Percentiles rank a stretch among this genome's conserved stretches.
These are phyloP conservation scores for Leucocoprinus gongylophorus DNA, from an alignment of 1,284 basidiomycete genomes.

Conservation along the genomic window DNA sequence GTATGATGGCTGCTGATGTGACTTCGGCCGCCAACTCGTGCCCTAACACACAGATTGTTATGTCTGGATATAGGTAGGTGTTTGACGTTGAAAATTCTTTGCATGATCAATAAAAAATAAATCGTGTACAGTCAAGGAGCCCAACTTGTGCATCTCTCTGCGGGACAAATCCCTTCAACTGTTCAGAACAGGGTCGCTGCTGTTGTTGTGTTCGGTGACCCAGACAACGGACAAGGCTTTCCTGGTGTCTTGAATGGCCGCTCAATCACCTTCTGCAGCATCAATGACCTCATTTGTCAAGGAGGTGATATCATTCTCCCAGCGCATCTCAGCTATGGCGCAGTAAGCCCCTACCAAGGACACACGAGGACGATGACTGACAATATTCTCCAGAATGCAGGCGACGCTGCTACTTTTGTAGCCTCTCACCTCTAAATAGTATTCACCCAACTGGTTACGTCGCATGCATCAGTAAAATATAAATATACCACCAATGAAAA, in stretches of 20 bases:
- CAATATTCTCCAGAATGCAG: not conserved
- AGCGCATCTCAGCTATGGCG: conserved; percentile 27
- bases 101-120: not conserved
- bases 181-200: conserved; percentile 27
- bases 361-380: not conserved
- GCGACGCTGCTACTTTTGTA: conserved; percentile 5
- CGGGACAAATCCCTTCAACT: conserved; percentile 23
- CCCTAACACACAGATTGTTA: conserved; percentile 30
- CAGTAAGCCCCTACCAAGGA: conserved; percentile 17
- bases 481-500: too few relatives aligned
- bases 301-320: conserved; percentile 24
- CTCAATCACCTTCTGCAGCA: conserved; percentile 27
- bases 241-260: conserved; percentile 24
- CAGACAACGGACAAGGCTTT: conserved; percentile 26
- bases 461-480: not conserved
- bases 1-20: conserved; percentile 29
- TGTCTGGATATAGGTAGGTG: conserved; percentile 28
- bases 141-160: conserved; percentile 31
- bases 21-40: conserved; percentile 25
- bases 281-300: conserved; percentile 28
- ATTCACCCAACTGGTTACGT: not conserved
- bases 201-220: conserved; percentile 35
- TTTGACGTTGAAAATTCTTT: not conserved
- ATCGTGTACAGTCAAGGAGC: conserved; percentile 28
- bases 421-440: conserved; percentile 5